Conservation (phyloP, 306 rosid species). For the Fragaria nilgerrensis region DNA sequence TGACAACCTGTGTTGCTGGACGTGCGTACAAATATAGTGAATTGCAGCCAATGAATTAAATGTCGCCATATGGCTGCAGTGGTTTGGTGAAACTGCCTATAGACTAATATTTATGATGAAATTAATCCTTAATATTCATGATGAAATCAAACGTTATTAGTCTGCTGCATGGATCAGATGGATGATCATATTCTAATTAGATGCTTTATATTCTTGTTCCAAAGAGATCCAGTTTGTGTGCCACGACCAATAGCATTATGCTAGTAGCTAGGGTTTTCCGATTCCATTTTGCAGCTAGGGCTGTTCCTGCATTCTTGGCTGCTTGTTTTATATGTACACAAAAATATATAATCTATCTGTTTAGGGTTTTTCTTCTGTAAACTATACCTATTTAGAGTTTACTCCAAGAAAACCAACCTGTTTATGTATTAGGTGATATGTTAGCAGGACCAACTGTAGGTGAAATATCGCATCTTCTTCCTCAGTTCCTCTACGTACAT, state of each 20-base stretch:
- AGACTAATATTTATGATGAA: too few relatives aligned
- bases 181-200: too few relatives aligned
- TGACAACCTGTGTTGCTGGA: background rate
- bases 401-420: background rate
- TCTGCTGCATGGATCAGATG: too few relatives aligned
- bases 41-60: background rate
- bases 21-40: background rate
- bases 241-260: too few relatives aligned
- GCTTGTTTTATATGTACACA: background rate
- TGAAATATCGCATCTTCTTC: background rate
- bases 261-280: too few relatives aligned
- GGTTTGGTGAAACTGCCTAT: background rate
- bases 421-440: background rate
- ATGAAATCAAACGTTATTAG: too few relatives aligned
- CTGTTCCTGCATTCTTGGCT: background rate
- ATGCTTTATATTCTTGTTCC: background rate
- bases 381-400: background rate
- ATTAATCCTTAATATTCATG: too few relatives aligned
- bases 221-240: too few relatives aligned
- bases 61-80: background rate
- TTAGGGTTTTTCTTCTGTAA: background rate
- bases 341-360: too few relatives aligned
- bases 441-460: background rate
- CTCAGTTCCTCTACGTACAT: background rate
- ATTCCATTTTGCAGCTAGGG: too few relatives aligned